Conservation (phyloP, 2,329 filamentous ascomycete genomes). For the Xylariaceae sp. region DNA sequence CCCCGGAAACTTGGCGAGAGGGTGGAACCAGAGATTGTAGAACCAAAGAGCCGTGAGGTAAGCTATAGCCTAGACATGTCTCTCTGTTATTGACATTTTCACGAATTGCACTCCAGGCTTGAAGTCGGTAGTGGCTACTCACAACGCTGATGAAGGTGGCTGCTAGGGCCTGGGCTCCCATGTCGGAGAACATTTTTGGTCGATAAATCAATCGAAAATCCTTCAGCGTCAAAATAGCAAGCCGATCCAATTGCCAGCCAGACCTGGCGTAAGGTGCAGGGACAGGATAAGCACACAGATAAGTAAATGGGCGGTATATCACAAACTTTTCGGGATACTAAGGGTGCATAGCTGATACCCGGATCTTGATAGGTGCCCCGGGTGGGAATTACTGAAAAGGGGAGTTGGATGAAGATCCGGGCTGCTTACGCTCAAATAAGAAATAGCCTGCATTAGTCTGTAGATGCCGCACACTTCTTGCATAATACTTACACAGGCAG, state of each 20-base stretch:
- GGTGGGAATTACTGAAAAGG: background rate
- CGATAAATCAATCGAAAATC: background rate
- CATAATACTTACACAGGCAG: background rate
- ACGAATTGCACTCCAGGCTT: too few relatives aligned
- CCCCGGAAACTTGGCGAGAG: slow-evolving; percentile 17
- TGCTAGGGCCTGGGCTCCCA: background rate
- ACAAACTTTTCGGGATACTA: background rate
- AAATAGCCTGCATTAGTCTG: background rate
- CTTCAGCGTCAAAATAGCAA: background rate
- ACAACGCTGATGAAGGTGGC: background rate
- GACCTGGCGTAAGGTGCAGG: background rate
- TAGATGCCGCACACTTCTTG: background rate
- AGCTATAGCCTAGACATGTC: background rate
- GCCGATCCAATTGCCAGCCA: background rate
- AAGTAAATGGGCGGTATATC: background rate
- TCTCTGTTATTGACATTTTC: background rate
- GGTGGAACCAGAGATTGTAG: slow-evolving; percentile 21
- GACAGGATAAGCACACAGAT: background rate
- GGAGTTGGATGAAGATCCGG: background rate
- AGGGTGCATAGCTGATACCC: background rate
- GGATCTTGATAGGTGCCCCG: background rate
- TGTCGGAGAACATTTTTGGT: background rate
- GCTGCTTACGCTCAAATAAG: background rate
- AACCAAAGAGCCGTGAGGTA: background rate
- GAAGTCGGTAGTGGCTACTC: background rate